Base-by-base conservation (phyloP, 176 grass and related monocot species). In the Canna indica region DNA sequence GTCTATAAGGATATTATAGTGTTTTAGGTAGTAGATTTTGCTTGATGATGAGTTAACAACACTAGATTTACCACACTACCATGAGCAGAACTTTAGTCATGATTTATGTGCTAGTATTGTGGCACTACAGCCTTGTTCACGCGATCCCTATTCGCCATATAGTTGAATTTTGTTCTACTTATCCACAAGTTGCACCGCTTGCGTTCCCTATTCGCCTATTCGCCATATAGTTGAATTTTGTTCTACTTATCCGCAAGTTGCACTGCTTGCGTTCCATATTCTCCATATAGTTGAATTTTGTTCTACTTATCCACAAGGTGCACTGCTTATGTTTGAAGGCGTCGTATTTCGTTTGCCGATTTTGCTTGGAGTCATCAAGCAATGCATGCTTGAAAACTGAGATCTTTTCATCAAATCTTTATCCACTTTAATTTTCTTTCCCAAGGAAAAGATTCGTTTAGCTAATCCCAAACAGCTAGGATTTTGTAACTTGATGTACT, bases 1-100 rank as follows among this genome's bases (percentile, higher is more conserved):
- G 88, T 83, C 81, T 44, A 14, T 77, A 34, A 57, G 75, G 52
- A 77, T 77, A 44, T 59, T 77, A 24, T 77, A 59, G 30, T 27
- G 33, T 59, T 69, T 22, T 16, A 29, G 34, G 28, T 16, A 11
- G 10, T 25, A n/a, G 58, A 41, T 58, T 68, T 68, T 59, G 42
- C 31, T 35, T 7, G 64, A 58, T 45, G 14, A 77, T 53, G 48
- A 27, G 64, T 33, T 59, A 7, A 38, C 20, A 26, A 16, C 30
- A 25, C 20, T 24, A 73, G 31, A 30, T n/a, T 35, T 25, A 39
- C 27, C 69, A 33, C 14, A 14, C 31, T 18, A 20, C 9, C 26
- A 12, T 22, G 27, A 29, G 18, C 44, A 42, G 47, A 71, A 52
- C 26, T 34, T 18, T 13, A 46, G 12, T n/a, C 45, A n/a, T 27